Evolutionary conservation across 371 early-diverging fungal genomes (phyloP).

Genomic region (Mucor plumbeus): DNA sequence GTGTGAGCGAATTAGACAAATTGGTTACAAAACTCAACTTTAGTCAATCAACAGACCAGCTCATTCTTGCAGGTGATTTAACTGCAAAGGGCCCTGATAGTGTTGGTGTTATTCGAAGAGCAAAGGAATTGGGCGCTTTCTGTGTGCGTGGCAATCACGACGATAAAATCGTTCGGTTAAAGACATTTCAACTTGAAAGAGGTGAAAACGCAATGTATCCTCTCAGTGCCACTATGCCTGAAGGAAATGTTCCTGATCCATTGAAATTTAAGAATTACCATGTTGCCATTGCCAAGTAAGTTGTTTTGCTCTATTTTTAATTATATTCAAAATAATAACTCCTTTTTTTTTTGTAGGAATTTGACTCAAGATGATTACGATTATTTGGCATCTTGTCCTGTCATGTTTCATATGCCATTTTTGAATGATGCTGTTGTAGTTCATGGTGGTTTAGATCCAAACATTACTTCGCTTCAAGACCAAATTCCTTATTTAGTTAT

Average conservation of each 20-base stretch:
- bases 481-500: slow-evolving; percentile 59
- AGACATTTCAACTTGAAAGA: slow-evolving; percentile 47
- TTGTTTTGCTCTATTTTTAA: not conserved
- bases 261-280: slow-evolving; percentile 51
- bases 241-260: slow-evolving; percentile 49
- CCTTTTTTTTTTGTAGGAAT: slow-evolving; percentile 22
- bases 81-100: slow-evolving; percentile 75
- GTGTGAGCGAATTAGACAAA: slow-evolving; percentile 54
- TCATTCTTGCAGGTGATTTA: slow-evolving; percentile 75
- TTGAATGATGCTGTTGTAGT: slow-evolving; percentile 63
- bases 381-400: slow-evolving; percentile 63
- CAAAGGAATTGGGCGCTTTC: slow-evolving; percentile 54
- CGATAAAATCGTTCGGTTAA: slow-evolving; percentile 70
- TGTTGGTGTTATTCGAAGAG: slow-evolving; percentile 63
- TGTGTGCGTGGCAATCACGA: slow-evolving; percentile 85
- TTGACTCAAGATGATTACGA: slow-evolving; percentile 60
- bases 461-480: slow-evolving; percentile 23
- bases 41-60: slow-evolving; percentile 49
- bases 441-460: slow-evolving; percentile 74
- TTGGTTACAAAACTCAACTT: slow-evolving; percentile 55
- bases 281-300: slow-evolving; percentile 44
- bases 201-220: slow-evolving; percentile 36
- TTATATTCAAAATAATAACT: not conserved
- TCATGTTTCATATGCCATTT: slow-evolving; percentile 60
- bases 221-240: slow-evolving; percentile 30